Conservation (phyloP, 345 rosid species). For the Aquilaria yunnanensis region DNA sequence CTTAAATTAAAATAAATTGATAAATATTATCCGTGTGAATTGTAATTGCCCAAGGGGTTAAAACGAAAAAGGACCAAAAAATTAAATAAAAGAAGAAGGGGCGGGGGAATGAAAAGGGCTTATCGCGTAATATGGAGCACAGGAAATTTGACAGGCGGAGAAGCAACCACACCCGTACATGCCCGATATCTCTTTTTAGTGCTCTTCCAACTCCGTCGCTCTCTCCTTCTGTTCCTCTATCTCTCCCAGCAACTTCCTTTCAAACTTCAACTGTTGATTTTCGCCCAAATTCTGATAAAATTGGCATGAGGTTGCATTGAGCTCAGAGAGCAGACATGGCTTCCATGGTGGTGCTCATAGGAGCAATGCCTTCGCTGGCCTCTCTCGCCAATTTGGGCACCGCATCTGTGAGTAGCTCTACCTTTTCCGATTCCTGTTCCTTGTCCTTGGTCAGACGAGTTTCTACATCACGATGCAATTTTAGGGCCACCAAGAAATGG, state of each 20-base stretch:
- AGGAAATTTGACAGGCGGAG: conserved; percentile 40
- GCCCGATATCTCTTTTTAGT: conserved; percentile 19
- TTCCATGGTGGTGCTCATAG: conserved; percentile 66
- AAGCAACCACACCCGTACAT: conserved; percentile 53
- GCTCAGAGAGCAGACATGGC: neutral
- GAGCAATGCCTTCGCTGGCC: conserved; percentile 78
- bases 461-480: conserved; percentile 39
- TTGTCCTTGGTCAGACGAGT: conserved; percentile 61
- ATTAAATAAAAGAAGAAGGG: no score
- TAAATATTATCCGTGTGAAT: no score
- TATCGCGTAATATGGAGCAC: no score
- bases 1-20: no score
- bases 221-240: conserved; percentile 15
- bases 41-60: no score
- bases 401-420: conserved; percentile 20
- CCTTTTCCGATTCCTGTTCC: conserved; percentile 29
- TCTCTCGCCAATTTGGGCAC: conserved; percentile 54
- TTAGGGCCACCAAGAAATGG: conserved; percentile 52
- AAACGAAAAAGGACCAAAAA: no score
- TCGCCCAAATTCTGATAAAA: neutral
- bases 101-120: no score
- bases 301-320: neutral
- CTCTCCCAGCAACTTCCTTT: conserved; percentile 9
- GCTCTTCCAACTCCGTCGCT: conserved; percentile 7
- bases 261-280: conserved; percentile 2